phyloP scores from a whole-genome alignment of 2,329 filamentous ascomycete species.

The Xylariaceae sp. region DNA sequence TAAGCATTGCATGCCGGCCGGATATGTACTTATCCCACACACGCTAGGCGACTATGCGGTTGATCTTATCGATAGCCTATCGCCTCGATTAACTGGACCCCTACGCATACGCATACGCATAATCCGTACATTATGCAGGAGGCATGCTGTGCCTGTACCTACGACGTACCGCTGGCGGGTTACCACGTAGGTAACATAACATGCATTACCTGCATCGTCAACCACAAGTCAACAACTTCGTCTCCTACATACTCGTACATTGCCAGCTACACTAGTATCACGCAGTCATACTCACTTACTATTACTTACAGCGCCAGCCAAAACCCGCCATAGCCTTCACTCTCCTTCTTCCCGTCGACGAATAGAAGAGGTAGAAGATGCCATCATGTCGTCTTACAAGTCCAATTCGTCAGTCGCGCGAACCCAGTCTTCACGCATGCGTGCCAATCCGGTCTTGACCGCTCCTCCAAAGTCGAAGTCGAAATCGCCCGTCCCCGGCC shows the following conservation, averaged over 20 bases:
- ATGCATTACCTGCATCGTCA: not conserved
- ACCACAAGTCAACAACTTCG: not conserved
- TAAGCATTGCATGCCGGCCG: no score
- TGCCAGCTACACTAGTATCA: not conserved
- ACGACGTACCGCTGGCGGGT: not conserved
- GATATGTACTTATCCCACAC: no score
- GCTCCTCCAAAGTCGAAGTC: constrained; percentile 24
- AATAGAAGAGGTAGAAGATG: constrained; percentile 20
- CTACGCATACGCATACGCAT: no score
- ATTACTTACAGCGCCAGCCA: not conserved
- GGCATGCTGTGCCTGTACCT: not conserved
- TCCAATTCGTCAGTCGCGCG: constrained; percentile 31
- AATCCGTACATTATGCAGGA: no score
- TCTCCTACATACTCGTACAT: not conserved
- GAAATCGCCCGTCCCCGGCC: not conserved
- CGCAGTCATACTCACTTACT: not conserved
- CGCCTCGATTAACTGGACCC: no score
- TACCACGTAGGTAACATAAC: not conserved
- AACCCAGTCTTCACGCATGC: constrained; percentile 28
- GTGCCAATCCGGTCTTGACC: constrained; percentile 29
- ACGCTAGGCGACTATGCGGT: no score
- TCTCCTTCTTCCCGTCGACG: not conserved
- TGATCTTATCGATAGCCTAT: no score
- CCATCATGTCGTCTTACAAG: constrained; percentile 31
- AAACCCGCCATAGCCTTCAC: not conserved